Evolutionary conservation across 108 stramenopile genomes (phyloP).

Genomic region (Hondaea fermentalgiana): DNA sequence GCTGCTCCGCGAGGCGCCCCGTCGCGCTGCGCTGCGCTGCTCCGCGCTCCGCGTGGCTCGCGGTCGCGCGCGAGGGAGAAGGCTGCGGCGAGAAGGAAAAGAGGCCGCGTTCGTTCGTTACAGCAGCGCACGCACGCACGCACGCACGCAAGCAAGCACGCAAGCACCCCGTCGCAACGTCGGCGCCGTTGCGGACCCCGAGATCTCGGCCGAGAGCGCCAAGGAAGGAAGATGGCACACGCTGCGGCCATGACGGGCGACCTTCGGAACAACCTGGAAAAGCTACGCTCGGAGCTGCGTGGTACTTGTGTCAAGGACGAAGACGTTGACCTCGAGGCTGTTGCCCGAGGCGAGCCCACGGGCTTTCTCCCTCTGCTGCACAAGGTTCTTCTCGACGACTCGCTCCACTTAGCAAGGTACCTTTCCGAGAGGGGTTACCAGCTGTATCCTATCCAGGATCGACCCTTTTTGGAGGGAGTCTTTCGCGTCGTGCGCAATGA

Average conservation of each 20-base stretch:
- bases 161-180: no score
- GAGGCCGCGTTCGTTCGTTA: no score
- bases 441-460: neutral
- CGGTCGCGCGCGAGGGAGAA: no score
- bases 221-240: neutral
- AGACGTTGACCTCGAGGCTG: neutral
- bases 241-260: neutral
- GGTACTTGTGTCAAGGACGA: neutral
- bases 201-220: neutral
- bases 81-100: no score
- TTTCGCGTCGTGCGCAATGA: constrained; percentile 1
- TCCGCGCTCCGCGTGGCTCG: no score
- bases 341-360: neutral
- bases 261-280: constrained; percentile 6
- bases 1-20: no score
- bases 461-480: neutral
- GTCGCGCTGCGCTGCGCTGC: no score
- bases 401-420: neutral
- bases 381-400: neutral
- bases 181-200: no score
- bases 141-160: no score
- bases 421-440: neutral
- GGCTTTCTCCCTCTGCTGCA: neutral
- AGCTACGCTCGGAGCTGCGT: neutral
- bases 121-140: no score